Evolutionary conservation across 2,329 filamentous ascomycete species (phyloP), one percentile per base, ranked within the genome.

Genomic region (Colletotrichum trifolii): DNA sequence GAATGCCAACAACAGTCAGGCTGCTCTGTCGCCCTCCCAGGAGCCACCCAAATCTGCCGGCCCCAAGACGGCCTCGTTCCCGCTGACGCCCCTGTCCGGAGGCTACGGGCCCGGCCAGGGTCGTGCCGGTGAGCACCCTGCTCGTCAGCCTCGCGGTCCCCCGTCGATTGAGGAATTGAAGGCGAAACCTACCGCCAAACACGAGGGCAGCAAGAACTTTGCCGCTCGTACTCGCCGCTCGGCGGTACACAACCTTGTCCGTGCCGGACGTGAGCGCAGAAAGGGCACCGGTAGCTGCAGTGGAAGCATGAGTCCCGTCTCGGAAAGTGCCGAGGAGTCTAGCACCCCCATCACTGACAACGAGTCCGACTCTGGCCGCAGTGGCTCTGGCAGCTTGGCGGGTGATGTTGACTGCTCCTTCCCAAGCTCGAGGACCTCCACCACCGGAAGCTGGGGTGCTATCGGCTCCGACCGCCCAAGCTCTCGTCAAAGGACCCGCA

Each of bases 171-270:
- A 99, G 70, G 96, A 99, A 80, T 88, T 99, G 66, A 88, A 91
- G 73, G 86, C 90, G 17, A 96, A 94, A 80, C 96, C 96, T 2
- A 98, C 95, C 8, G 90, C 93, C 70, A 97, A 94, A 81, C 88
- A 95, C 69, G 95, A 98, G 77, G 96, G 95, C 33, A 97, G 95
- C 88, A 90, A 97, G 87, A 99, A 99, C 82, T 99, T 99, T 79
- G 91, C 92, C 10, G 89, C 94, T 60, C 94, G 96, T 67, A 94
- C 96, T 73, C 93, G 96, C 66, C 93, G 95, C 69, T 94, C 92
- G 72, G 96, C 96, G 34, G 89, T 99, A 48, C 90, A 94, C 81
- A 97, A 94, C 75, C 87, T 99, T 54, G 92, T 97, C 67, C 92
- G 92, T 69, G 95, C 95, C 58, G 94, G 95, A 13, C 86, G 96